Percentiles rank a stretch among this genome's conserved stretches.
Evolutionary conservation across 192 early-diverging fungal species (phyloP).

Genomic region (Pilaira anomala): DNA sequence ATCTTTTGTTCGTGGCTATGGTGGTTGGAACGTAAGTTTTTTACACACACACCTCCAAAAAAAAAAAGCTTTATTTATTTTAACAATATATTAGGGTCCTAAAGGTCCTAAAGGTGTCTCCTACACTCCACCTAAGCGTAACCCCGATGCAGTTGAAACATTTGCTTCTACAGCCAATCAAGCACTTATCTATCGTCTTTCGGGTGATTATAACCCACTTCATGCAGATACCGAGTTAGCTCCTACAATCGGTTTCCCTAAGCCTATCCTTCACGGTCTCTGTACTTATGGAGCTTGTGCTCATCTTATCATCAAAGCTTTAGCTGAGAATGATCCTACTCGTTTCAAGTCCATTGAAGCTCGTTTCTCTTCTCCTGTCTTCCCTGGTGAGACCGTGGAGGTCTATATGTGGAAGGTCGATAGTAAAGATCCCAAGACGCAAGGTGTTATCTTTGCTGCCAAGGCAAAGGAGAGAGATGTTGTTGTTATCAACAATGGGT

Average conservation of each 20-base stretch:
- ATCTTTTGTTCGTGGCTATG: slow-evolving; percentile 67
- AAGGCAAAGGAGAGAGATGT: slow-evolving; percentile 55
- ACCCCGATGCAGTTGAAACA: slow-evolving; percentile 52
- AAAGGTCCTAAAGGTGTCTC: slow-evolving; percentile 58
- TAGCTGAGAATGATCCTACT: slow-evolving; percentile 51
- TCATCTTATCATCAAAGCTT: slow-evolving; percentile 52
- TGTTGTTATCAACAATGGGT: slow-evolving; percentile 63
- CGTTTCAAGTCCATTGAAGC: slow-evolving; percentile 63
- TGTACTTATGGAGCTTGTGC: slow-evolving; percentile 57
- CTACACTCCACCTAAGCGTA: slow-evolving; percentile 54
- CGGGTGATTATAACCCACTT: slow-evolving; percentile 74
- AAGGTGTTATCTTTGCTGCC: slow-evolving; percentile 56
- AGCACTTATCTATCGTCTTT: slow-evolving; percentile 71
- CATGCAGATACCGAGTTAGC: slow-evolving; percentile 72
- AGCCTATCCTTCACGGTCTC: slow-evolving; percentile 72
- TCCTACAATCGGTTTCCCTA: slow-evolving; percentile 65
- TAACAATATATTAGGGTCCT: slow-evolving; percentile 43
- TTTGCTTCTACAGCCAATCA: slow-evolving; percentile 49
- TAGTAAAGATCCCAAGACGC: slow-evolving; percentile 38
- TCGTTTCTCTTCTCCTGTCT: slow-evolving; percentile 68
- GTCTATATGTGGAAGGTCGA: slow-evolving; percentile 73
- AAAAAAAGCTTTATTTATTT: no score
- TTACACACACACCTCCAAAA: not conserved
- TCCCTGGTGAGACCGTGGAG: slow-evolving; percentile 66
- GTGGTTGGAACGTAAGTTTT: slow-evolving; percentile 59